Evolutionary conservation across 2,329 filamentous ascomycete species (phyloP).

Genomic region (Rhinocladiella similis): DNA sequence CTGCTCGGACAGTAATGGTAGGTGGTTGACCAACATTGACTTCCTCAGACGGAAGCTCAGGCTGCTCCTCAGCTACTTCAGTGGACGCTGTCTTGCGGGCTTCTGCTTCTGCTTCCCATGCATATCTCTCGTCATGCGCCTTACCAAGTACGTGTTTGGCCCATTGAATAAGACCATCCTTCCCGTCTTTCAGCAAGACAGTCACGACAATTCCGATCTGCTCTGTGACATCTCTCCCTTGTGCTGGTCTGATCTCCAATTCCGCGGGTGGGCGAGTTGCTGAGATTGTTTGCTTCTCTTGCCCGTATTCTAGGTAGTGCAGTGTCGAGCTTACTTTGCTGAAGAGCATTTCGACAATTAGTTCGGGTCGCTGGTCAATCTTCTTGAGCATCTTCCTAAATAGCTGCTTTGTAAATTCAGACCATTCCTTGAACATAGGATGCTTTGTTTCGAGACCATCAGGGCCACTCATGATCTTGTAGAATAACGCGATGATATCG

Average conservation of each 20-base stretch:
- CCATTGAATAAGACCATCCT: slow-evolving; percentile 77
- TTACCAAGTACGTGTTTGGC: slow-evolving; percentile 68
- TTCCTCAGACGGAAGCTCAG: slow-evolving; percentile 29
- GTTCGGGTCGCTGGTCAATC: slow-evolving; percentile 77
- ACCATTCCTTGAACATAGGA: slow-evolving; percentile 81
- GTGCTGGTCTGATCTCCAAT: slow-evolving; percentile 74
- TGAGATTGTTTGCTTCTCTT: slow-evolving; percentile 73
- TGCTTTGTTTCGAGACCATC: slow-evolving; percentile 68
- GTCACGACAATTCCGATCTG: slow-evolving; percentile 80
- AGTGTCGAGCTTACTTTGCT: slow-evolving; percentile 83
- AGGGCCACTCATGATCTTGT: slow-evolving; percentile 89
- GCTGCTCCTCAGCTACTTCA: slow-evolving; percentile 20
- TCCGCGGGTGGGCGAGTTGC: slow-evolving; percentile 73
- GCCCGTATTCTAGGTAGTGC: slow-evolving; percentile 87
- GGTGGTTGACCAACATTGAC: slow-evolving; percentile 29
- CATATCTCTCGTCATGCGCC: slow-evolving; percentile 70
- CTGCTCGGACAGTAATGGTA: slow-evolving; percentile 44
- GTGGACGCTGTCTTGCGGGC: slow-evolving; percentile 39
- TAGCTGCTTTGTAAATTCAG: slow-evolving; percentile 82
- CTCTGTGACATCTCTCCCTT: slow-evolving; percentile 62
- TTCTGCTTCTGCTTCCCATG: slow-evolving; percentile 73
- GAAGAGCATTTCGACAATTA: slow-evolving; percentile 90
- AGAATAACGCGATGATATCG: slow-evolving; percentile 84
- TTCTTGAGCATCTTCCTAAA: slow-evolving; percentile 80
- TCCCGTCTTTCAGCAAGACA: slow-evolving; percentile 75